phyloP scores from a whole-genome alignment of 2,329 filamentous ascomycete species.

The Ceratocystis variospora region DNA sequence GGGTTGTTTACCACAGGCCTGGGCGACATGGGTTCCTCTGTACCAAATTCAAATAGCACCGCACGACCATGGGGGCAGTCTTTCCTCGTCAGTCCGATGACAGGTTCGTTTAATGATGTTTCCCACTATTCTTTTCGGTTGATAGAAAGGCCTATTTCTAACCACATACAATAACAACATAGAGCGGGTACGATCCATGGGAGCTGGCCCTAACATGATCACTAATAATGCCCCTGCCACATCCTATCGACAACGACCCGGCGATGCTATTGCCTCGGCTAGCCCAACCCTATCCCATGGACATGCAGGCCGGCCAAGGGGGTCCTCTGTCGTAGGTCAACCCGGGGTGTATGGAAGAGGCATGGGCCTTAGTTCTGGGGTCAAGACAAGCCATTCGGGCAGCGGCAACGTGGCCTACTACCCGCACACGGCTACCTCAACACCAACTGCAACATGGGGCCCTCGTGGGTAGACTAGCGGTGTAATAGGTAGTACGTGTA shows the following conservation, averaged over 20 bases:
- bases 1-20: neutral
- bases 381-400: conserved; percentile 18
- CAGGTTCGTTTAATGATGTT: neutral
- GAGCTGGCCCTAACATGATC: conserved; percentile 25
- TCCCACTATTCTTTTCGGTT: neutral
- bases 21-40: neutral
- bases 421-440: neutral
- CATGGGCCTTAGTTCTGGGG: conserved; percentile 20
- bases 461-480: neutral
- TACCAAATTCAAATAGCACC: neutral
- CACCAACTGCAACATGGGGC: neutral
- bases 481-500: neutral
- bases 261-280: neutral
- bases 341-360: neutral
- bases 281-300: neutral
- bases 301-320: neutral
- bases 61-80: neutral
- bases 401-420: conserved; percentile 1
- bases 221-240: conserved; percentile 17
- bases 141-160: neutral
- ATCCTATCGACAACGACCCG: conserved; percentile 17
- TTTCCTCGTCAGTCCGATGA: conserved; percentile 1
- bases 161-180: neutral
- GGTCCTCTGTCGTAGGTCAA: conserved; percentile 8
- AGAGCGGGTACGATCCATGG: conserved; percentile 21